Evolutionary conservation across 768 basidiomycete species (phyloP), one percentile per base, ranked within the genome.

Genomic region (Boletus vinaceobasis): DNA sequence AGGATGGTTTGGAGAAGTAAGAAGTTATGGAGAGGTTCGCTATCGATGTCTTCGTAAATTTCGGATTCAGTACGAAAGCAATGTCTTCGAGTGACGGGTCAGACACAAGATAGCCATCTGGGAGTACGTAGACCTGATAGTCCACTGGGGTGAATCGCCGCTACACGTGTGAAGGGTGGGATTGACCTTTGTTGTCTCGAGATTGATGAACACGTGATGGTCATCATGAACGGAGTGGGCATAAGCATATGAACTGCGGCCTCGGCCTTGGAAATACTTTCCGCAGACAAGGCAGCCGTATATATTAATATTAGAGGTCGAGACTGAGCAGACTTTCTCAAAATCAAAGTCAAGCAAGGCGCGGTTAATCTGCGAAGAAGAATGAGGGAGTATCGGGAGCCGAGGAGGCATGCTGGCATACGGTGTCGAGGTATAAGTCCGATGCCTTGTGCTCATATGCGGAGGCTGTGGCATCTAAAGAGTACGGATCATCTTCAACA

Each of bases 61-160:
- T 80, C 9, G 97, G 97, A 23, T 86, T 79, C 27, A 99, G 81
- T 46, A 98, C 93, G 66, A 86, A 89, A 29, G 93, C 78, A 55
- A 99, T 98, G 71, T 98, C 97, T 69, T 94, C 89, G 55, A 99
- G 76, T 17, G 96, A 98, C 32, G 97, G 96, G 74, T 99, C 97
- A 19, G 92, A 89, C 52, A 99, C 97, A 26, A 77, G 88, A 74
- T 99, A 99, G 35, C 94, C 93, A 73, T 99, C 97, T 48, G 97
- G 97, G 14, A 99, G 81, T 33, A 99, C 90, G 70, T 94, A 98
- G 58, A 98, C 95, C 93, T 98, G 45, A 59, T 63, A 52, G 55
- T 59, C 9, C 52, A 47, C n/a, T 46, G 56, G 21, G 23, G 32
- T 64, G 53, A 65, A 56, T 49, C 50, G 43, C 53, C 55, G 56